phyloP scores from a whole-genome alignment of 228 moss, liverwort and hornwort species.

The Sphagnum magellanicum region DNA sequence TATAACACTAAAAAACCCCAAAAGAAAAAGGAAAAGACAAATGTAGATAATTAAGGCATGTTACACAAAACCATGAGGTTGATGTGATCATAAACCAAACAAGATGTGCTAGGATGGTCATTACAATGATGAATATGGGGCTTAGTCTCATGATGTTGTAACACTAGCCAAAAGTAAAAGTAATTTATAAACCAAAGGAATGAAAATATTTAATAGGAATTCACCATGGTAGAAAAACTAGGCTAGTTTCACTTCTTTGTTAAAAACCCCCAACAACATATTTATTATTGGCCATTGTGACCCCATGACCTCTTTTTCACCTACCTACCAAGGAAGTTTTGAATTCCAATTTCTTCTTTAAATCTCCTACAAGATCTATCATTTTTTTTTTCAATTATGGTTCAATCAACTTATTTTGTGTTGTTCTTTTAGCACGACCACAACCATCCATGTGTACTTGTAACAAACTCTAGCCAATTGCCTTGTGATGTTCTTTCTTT shows the following conservation, averaged over 20 bases:
- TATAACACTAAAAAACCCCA: background rate
- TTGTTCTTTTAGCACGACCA: no score
- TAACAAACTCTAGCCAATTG: no score
- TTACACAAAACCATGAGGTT: background rate
- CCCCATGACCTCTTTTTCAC: background rate
- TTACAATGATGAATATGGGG: conserved; percentile 62
- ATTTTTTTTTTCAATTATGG: no score
- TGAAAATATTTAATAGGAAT: conserved; percentile 74
- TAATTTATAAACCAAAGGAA: conserved; percentile 88
- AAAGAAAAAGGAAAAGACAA: background rate
- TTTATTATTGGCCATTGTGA: conserved; percentile 74
- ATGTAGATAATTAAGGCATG: background rate
- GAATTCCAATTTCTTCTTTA: no score
- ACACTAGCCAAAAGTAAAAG: conserved; percentile 90
- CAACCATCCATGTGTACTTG: no score
- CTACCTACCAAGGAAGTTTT: no score
- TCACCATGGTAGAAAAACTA: conserved; percentile 53
- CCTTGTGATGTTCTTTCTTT: no score
- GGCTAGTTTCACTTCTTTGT: conserved; percentile 66
- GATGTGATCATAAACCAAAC: background rate
- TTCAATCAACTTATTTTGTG: no score
- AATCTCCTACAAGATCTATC: no score
- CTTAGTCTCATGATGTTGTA: conserved; percentile 51
- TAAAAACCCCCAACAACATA: conserved; percentile 65
- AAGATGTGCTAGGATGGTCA: conserved; percentile 3